These are phyloP conservation scores for Annulohypoxylon bovei DNA, from an alignment of 495 filamentous ascomycete species.

Conservation along the genomic window DNA sequence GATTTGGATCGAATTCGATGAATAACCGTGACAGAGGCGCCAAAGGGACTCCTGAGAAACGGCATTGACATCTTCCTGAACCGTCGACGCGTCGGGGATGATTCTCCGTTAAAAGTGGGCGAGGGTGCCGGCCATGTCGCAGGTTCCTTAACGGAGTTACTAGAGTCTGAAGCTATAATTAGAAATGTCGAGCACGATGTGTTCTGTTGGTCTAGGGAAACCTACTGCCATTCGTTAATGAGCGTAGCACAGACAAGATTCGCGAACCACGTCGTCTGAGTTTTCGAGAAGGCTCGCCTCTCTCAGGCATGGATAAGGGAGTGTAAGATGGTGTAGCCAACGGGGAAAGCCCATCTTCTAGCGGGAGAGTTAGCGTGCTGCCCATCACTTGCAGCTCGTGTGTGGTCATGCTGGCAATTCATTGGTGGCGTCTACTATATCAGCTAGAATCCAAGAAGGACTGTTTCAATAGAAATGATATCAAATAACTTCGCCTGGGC, in stretches of 20 bases:
- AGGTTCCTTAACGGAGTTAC: conserved; percentile 38
- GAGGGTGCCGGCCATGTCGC: conserved; percentile 42
- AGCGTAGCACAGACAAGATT: conserved; percentile 56
- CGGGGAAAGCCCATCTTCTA: conserved; percentile 37
- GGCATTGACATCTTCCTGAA: conserved; percentile 54
- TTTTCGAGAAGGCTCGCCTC: conserved; percentile 48
- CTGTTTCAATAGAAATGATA: conserved; percentile 17
- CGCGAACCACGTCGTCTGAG: conserved; percentile 53
- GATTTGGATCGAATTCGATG: conserved; percentile 53
- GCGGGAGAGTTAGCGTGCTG: conserved; percentile 28
- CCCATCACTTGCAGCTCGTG: conserved; percentile 21
- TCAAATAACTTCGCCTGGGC: conserved; percentile 18
- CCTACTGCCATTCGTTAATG: conserved; percentile 58
- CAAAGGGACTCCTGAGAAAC: conserved; percentile 52
- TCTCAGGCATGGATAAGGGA: conserved; percentile 40
- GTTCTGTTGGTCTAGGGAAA: neutral
- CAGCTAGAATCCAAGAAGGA: conserved; percentile 5
- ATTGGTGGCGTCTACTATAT: conserved; percentile 32
- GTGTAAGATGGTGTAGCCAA: conserved; percentile 40
- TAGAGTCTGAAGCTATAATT: conserved; percentile 26
- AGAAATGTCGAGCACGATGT: neutral
- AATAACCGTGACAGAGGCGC: conserved; percentile 56
- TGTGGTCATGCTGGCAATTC: conserved; percentile 23
- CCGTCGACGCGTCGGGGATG: conserved; percentile 37
- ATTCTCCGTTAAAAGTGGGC: conserved; percentile 29